These are phyloP conservation scores for Coprinopsis strossmayeri DNA, from an alignment of 768 basidiomycete genomes.

Conservation along the genomic window DNA sequence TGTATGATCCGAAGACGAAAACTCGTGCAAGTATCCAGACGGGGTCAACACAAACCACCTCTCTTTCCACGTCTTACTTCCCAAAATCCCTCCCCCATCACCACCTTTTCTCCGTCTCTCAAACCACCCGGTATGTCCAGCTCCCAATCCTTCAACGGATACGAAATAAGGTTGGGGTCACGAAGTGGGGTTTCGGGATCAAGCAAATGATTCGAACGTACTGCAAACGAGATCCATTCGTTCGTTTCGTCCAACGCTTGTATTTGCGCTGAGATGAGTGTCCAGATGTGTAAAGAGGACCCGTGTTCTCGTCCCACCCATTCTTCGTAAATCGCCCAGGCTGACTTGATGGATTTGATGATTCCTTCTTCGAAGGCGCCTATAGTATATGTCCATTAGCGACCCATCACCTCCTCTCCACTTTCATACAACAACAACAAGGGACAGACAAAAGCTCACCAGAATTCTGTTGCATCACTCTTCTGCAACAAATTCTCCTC, in stretches of 20 bases:
- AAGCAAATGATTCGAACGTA: conserved; percentile 87
- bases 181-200: conserved; percentile 95
- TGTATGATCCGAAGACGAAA: too few relatives aligned
- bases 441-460: too few relatives aligned
- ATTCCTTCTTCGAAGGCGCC: conserved; percentile 97
- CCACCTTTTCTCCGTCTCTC: conserved; percentile 75
- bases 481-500: conserved; percentile 99
- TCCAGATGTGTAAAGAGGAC: too few relatives aligned
- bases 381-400: too few relatives aligned
- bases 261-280: too few relatives aligned
- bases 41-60: conserved; percentile 90
- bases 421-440: too few relatives aligned
- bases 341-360: conserved; percentile 90
- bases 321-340: conserved; percentile 96
- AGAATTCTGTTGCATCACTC: conserved; percentile 95
- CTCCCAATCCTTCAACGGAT: conserved; percentile 81
- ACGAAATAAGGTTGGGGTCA: conserved; percentile 68
- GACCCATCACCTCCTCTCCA: too few relatives aligned
- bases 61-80: conserved; percentile 81
- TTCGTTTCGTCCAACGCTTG: conserved; percentile 69
- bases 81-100: conserved; percentile 87
- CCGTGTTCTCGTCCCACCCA: conserved; percentile 79
- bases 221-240: conserved; percentile 96
- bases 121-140: conserved; percentile 84
- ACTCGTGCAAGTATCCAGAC: conserved; percentile 95